A percentile compares a stretch with the other conserved stretches of the same genome.
These are phyloP conservation scores for Nakazawaea sp. DNA, from an alignment of 805 yeast species.

Conservation along the genomic window DNA sequence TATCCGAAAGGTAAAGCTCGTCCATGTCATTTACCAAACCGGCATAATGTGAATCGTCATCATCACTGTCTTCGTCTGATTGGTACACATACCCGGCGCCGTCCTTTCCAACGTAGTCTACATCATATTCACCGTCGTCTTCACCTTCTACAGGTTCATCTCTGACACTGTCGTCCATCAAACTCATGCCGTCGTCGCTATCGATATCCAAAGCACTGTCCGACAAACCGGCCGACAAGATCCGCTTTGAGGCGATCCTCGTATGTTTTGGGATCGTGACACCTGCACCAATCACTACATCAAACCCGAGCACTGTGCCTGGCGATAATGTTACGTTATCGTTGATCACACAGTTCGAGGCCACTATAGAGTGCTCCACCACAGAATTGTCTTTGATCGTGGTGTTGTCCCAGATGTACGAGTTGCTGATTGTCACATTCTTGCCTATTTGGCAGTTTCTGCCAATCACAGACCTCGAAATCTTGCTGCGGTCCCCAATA, in stretches of 20 bases:
- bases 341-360: conserved; percentile 53
- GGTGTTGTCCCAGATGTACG: conserved; percentile 86
- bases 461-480: conserved; percentile 76
- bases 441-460: conserved; percentile 80
- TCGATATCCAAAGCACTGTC: conserved; percentile 20
- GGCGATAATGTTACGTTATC: conserved; percentile 43
- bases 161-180: not conserved
- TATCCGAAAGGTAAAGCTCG: conserved; percentile 42
- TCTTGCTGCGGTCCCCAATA: conserved; percentile 67
- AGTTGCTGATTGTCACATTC: conserved; percentile 60
- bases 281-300: conserved; percentile 56
- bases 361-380: conserved; percentile 63
- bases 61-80: conserved; percentile 31
- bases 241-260: conserved; percentile 44
- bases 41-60: conserved; percentile 25
- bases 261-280: conserved; percentile 41
- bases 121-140: conserved; percentile 14
- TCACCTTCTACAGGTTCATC: not conserved
- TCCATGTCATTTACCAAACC: conserved; percentile 38
- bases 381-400: conserved; percentile 57
- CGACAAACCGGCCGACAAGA: conserved; percentile 23
- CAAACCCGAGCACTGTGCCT: conserved; percentile 77
- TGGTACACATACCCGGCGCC: conserved; percentile 42
- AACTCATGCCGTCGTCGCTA: conserved; percentile 23
- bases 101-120: conserved; percentile 35